Evolutionary conservation across 2,329 filamentous ascomycete genomes (phyloP).

Genomic region (Fusarium sp.): DNA sequence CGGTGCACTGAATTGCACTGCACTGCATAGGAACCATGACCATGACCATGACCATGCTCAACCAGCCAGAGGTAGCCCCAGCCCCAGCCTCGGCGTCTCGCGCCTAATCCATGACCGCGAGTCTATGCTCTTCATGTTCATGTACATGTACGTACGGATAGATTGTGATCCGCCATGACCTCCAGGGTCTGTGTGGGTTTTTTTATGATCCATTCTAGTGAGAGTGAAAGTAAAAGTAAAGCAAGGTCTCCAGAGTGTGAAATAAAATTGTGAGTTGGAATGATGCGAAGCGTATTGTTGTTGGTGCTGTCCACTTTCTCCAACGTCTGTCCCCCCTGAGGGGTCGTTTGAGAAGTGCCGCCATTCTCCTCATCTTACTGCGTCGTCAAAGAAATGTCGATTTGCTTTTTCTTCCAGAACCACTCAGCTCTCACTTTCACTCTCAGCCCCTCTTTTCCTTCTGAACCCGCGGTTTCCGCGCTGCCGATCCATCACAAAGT

Average conservation of each 20-base stretch:
- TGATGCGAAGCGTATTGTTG: constrained; percentile 18
- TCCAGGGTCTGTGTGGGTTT: constrained; percentile 26
- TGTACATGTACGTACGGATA: constrained; percentile 6
- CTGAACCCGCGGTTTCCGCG: constrained; percentile 6
- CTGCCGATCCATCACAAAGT: not conserved
- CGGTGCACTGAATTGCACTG: not conserved
- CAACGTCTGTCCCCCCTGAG: constrained; percentile 16
- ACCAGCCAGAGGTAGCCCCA: constrained; percentile 1
- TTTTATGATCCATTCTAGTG: not conserved
- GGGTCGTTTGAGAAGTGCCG: constrained; percentile 20
- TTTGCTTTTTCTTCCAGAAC: constrained; percentile 23
- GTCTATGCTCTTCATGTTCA: constrained; percentile 10
- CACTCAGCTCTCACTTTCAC: constrained; percentile 1
- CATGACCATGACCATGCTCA: not conserved
- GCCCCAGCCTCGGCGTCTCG: constrained; percentile 26
- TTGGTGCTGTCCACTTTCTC: constrained; percentile 4
- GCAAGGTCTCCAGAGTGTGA: not conserved
- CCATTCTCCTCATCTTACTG: constrained; percentile 17
- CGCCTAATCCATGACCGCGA: constrained; percentile 29
- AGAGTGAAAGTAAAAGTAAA: constrained; percentile 4
- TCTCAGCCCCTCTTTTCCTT: constrained; percentile 17
- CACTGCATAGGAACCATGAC: not conserved
- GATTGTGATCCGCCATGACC: constrained; percentile 13
- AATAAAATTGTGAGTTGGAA: constrained; percentile 1
- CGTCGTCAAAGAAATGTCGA: constrained; percentile 10